A percentile compares a stretch with the other conserved stretches of the same genome.
Evolutionary conservation across 169 alveolate species (phyloP).

Genomic region (Plasmodium gaboni): DNA sequence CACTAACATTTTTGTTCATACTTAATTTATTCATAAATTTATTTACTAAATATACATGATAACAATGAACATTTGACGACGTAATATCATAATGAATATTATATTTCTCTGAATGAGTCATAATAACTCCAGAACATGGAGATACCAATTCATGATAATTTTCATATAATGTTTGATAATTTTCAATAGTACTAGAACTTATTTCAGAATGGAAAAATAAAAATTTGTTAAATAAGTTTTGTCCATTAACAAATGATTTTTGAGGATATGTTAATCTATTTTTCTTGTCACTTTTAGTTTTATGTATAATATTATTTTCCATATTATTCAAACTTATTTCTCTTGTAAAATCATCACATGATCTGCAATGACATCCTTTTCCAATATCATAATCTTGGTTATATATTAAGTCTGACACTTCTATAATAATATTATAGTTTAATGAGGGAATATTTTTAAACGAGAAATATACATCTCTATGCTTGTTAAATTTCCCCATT

Average conservation of each 20-base stretch:
- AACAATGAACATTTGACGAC: conserved; percentile 12
- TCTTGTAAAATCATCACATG: conserved; percentile 32
- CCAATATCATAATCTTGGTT: conserved; percentile 49
- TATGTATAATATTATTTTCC: conserved; percentile 43
- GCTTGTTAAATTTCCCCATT: conserved; percentile 8
- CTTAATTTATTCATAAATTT: conserved; percentile 36
- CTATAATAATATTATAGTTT: conserved; percentile 45
- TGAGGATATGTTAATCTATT: conserved; percentile 32
- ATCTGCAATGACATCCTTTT: conserved; percentile 20
- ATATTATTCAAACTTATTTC: conserved; percentile 26
- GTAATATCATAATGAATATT: conserved; percentile 45
- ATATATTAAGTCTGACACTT: conserved; percentile 43
- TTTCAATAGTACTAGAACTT: conserved; percentile 24
- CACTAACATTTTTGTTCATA: background rate
- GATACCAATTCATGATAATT: conserved; percentile 33
- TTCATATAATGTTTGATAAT: conserved; percentile 22
- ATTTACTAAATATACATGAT: conserved; percentile 41
- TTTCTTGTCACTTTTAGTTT: conserved; percentile 15
- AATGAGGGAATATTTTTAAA: conserved; percentile 65
- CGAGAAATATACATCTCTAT: conserved; percentile 21
- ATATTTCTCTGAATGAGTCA: conserved; percentile 48
- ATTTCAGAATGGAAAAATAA: conserved; percentile 36
- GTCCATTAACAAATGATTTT: conserved; percentile 42
- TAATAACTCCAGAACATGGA: conserved; percentile 73
- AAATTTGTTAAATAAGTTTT: conserved; percentile 26